Conservation (phyloP, 2,329 filamentous ascomycete genomes). For the Colletotrichum siamense region DNA sequence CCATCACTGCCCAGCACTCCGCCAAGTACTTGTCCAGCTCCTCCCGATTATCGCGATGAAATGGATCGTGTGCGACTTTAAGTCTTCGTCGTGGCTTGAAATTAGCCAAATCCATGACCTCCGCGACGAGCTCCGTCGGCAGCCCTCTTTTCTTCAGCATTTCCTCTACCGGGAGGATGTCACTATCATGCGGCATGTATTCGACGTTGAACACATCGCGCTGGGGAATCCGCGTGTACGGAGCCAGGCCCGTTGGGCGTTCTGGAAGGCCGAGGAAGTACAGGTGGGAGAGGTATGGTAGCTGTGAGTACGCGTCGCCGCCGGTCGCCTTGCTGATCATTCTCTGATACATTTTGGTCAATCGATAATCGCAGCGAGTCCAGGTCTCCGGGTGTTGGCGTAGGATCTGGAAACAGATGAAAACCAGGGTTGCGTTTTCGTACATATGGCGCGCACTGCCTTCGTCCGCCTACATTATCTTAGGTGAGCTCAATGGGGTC, state of each 20-base stretch:
- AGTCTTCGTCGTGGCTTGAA: slow-evolving; percentile 17
- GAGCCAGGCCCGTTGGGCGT: slow-evolving; percentile 10
- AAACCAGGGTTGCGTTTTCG: not conserved
- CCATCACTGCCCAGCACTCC: slow-evolving; percentile 31
- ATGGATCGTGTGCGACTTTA: slow-evolving; percentile 20
- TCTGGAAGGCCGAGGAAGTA: slow-evolving; percentile 24
- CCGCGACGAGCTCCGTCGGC: slow-evolving; percentile 21
- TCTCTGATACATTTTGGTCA: slow-evolving; percentile 22
- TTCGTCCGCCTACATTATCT: not conserved
- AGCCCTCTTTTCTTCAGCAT: not conserved
- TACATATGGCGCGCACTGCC: not conserved
- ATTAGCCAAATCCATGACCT: slow-evolving; percentile 18
- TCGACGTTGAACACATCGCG: not conserved
- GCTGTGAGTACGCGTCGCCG: not conserved
- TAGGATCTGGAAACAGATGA: slow-evolving; percentile 26
- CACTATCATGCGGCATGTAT: not conserved
- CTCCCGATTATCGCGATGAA: slow-evolving; percentile 24
- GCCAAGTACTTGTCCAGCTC: slow-evolving; percentile 29
- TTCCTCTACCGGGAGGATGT: not conserved
- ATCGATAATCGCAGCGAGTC: slow-evolving; percentile 20
- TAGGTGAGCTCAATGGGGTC: not conserved
- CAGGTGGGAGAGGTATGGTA: slow-evolving; percentile 20
- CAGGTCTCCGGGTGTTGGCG: slow-evolving; percentile 16
- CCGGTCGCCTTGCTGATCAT: slow-evolving; percentile 5
- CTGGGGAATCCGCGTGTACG: not conserved